Percentiles rank a stretch among this genome's conserved stretches.
phyloP scores from a whole-genome alignment of 495 filamentous ascomycete genomes.

The Neurospora terricola region DNA sequence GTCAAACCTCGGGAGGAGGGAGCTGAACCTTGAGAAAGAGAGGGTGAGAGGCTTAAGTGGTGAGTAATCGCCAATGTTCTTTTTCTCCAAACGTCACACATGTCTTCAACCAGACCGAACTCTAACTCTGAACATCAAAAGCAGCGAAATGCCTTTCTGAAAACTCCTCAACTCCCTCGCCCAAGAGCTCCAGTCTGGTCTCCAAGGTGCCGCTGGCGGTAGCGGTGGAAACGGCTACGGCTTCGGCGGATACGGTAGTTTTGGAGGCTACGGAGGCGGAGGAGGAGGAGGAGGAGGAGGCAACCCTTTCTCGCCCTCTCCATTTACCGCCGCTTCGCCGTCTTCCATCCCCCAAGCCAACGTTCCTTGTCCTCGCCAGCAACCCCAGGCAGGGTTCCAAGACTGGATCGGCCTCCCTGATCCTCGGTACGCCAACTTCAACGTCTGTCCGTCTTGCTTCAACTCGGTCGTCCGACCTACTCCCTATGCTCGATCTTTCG shows the following conservation, averaged over 20 bases:
- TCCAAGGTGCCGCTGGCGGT: background rate
- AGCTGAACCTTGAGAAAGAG: background rate
- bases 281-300: background rate
- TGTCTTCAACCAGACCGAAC: background rate
- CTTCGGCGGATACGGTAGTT: background rate
- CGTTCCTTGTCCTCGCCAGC: conserved; percentile 3
- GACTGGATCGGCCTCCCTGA: conserved; percentile 5
- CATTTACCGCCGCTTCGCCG: background rate
- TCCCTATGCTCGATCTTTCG: conserved; percentile 2
- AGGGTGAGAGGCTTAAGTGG: background rate
- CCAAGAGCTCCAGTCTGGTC: background rate
- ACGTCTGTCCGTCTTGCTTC: conserved; percentile 6
- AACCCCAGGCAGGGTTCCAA: conserved; percentile 1
- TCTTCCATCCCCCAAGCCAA: background rate
- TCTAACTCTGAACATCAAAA: background rate
- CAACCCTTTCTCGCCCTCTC: background rate
- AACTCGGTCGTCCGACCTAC: conserved; percentile 2
- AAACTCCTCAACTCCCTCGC: background rate
- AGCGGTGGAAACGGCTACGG: background rate
- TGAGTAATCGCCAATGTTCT: background rate
- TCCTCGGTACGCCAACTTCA: conserved; percentile 2
- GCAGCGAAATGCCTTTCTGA: conserved; percentile 14
- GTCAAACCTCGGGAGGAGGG: background rate
- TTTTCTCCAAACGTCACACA: background rate
- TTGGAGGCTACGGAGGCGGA: background rate